Percentiles rank a stretch among this genome's conserved stretches.
phyloP scores from a whole-genome alignment of 192 early-diverging fungal genomes.

The Coemansia sp. region DNA sequence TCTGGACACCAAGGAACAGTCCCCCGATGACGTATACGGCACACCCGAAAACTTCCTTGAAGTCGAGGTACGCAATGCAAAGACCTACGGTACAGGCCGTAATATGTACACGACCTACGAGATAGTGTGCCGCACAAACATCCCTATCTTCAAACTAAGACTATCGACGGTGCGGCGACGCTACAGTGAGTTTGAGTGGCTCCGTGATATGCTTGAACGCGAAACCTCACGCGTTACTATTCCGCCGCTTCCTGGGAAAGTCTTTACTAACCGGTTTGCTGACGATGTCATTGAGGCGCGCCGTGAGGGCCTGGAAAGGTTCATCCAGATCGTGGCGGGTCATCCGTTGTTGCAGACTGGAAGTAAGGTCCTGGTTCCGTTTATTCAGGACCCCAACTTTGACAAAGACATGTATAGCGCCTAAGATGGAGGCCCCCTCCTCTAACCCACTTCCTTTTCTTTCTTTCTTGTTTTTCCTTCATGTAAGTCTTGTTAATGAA shows the following conservation, averaged over 20 bases:
- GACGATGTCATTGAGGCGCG: constrained; percentile 95
- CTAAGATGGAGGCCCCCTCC: neutral
- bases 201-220: constrained; percentile 88
- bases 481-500: too few relatives aligned
- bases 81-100: constrained; percentile 73
- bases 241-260: constrained; percentile 94
- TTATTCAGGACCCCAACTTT: constrained; percentile 93
- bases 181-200: constrained; percentile 99
- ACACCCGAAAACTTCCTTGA: constrained; percentile 97
- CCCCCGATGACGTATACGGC: constrained; percentile 64
- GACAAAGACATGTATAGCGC: constrained; percentile 68
- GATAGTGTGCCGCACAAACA: constrained; percentile 92
- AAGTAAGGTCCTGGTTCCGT: constrained; percentile 87
- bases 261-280: constrained; percentile 92
- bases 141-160: constrained; percentile 92
- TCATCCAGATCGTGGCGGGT: constrained; percentile 94
- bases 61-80: constrained; percentile 89
- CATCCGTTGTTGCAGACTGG: constrained; percentile 98
- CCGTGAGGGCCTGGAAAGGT: constrained; percentile 86
- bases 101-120: constrained; percentile 96
- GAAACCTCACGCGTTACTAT: constrained; percentile 93
- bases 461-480: neutral
- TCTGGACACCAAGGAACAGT: constrained; percentile 33
- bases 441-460: neutral
- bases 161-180: constrained; percentile 81